Evolutionary conservation across 2,329 filamentous ascomycete genomes (phyloP), one percentile per base, ranked within the genome.

Genomic region (Orbilia ellipsospora): DNA sequence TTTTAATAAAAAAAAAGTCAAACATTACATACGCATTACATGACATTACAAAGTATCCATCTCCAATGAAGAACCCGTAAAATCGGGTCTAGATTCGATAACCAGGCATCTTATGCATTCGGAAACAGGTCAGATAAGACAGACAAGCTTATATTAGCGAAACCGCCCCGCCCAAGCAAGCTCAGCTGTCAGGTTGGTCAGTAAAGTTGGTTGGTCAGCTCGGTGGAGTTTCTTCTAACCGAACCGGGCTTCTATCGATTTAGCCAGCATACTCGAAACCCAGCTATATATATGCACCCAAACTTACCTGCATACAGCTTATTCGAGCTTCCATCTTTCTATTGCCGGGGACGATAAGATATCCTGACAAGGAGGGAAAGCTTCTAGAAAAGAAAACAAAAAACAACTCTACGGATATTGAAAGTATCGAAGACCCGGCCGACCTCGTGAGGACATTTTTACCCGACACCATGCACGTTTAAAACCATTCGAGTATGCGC

Each of bases 101-200:
- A 36, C 31, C 31, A 36, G 31, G 10, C 31, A 4, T 36, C 1
- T 36, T 36, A 36, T 36, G 31, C 31, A 36, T 36, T 48, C 44
- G 44, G 16, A 18, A 48, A 48, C 13, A 48, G 44, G 16, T 18
- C 44, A 48, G 16, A 18, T 48, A 18, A 48, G 44, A 48, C 31
- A 36, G 31, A 48, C 44, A 48, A 48, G 8, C 44, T 48, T 48
- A 48, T 48, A 48, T 48, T 48, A 48, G 44, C 44, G 44, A 48
- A 48, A 48, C 44, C 6, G 44, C 44, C 44, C 44, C 44, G 44
- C 44, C 13, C 16, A 18, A 31, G 28, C 28, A 5, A 13, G 13
- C n/a, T n/a, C 23, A 18, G 44, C 13, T 48, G 2, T 48, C 44
- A 48, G n/a, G 44, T 15, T 1, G 44, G 44, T 48, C 5, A 3